These are phyloP conservation scores for Euphrasia arctica DNA, from an alignment of 305 asterid species.

Conservation along the genomic window DNA sequence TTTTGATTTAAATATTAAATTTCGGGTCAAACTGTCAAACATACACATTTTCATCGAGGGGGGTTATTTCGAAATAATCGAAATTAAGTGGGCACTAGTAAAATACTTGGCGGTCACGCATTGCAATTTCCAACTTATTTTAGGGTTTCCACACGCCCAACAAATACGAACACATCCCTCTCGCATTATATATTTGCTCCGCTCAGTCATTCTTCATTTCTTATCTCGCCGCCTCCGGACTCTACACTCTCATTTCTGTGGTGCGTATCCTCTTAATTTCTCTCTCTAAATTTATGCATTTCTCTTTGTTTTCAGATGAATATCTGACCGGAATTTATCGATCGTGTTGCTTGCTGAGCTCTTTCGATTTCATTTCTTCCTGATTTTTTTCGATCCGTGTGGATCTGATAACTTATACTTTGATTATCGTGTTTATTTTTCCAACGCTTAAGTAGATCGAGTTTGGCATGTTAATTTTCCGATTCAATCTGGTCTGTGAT, in stretches of 20 bases:
- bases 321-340: not conserved
- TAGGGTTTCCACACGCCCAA: not conserved
- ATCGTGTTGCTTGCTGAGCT: not conserved
- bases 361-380: not conserved
- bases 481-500: not conserved
- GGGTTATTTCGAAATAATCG: not conserved
- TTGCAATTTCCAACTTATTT: not conserved
- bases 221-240: slow-evolving; percentile 2
- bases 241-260: not conserved
- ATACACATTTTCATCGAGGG: too few relatives aligned
- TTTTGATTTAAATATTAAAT: too few relatives aligned
- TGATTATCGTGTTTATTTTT: not conserved
- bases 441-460: not conserved
- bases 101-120: not conserved
- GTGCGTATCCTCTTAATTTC: not conserved
- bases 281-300: not conserved
- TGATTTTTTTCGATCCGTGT: not conserved
- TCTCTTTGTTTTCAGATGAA: not conserved
- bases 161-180: not conserved
- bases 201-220: not conserved
- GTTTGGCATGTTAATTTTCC: not conserved
- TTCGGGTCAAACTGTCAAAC: too few relatives aligned
- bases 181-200: not conserved
- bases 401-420: not conserved
- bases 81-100: not conserved